phyloP scores from a whole-genome alignment of 2,329 filamentous ascomycete species.

The Madurella mycetomatis region DNA sequence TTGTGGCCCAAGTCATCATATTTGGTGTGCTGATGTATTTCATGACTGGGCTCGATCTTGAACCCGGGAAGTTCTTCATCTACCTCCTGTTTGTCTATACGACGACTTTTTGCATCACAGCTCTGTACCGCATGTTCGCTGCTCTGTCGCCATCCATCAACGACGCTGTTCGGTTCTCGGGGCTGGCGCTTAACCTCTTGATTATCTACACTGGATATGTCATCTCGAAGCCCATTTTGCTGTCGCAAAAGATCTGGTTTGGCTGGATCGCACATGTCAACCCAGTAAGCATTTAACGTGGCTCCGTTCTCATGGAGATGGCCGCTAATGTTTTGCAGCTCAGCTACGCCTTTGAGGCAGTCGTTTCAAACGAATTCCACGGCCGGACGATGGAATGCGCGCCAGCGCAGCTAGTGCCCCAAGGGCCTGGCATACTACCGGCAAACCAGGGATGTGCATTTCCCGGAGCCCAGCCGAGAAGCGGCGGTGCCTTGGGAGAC shows the following conservation, averaged over 20 bases:
- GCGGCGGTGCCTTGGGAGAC: conserved; percentile 47
- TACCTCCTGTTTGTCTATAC: conserved; percentile 58
- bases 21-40: conserved; percentile 75
- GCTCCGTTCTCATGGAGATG: neutral
- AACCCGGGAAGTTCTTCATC: conserved; percentile 64
- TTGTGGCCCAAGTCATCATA: conserved; percentile 59
- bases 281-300: conserved; percentile 34
- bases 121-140: conserved; percentile 56
- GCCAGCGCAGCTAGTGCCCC: conserved; percentile 42
- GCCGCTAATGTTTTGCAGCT: conserved; percentile 29
- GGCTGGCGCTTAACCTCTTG: conserved; percentile 54
- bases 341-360: conserved; percentile 60
- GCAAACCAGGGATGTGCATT: conserved; percentile 53
- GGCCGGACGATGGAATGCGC: conserved; percentile 48
- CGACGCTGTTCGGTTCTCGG: conserved; percentile 56
- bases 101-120: conserved; percentile 53
- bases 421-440: conserved; percentile 37
- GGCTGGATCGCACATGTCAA: conserved; percentile 65
- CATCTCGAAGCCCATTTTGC: conserved; percentile 52
- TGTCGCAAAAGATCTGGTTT: conserved; percentile 62
- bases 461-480: conserved; percentile 48
- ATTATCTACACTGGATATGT: conserved; percentile 66
- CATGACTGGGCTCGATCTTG: conserved; percentile 65
- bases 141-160: conserved; percentile 57
- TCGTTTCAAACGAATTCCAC: conserved; percentile 53